A percentile compares a stretch with the other conserved stretches of the same genome.
Conservation (phyloP, 139 green algal species). For the Picochlorum sp. region DNA sequence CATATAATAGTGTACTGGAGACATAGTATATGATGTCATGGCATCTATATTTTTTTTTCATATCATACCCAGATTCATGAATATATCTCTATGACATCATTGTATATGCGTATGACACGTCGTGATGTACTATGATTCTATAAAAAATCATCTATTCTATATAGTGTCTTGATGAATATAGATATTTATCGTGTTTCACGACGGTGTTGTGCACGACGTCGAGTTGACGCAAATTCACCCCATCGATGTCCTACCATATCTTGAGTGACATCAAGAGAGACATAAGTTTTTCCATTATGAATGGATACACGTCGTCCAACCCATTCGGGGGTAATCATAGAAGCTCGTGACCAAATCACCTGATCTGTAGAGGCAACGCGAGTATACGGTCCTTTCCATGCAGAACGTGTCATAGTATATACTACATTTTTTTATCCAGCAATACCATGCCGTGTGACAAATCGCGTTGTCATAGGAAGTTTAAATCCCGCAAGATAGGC, state of each 20-base stretch:
- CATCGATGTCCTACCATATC: slow-evolving; percentile 40
- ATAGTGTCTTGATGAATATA: not conserved
- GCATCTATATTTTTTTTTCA: not conserved
- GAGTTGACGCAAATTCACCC: slow-evolving; percentile 37
- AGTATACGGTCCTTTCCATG: slow-evolving; percentile 25
- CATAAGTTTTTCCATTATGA: slow-evolving; percentile 32
- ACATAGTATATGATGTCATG: not conserved
- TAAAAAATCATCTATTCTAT: too few species aligned
- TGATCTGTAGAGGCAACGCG: slow-evolving; percentile 4
- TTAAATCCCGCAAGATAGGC: slow-evolving; percentile 25
- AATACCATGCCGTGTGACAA: slow-evolving; percentile 10
- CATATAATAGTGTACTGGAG: not conserved
- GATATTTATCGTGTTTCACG: slow-evolving; percentile 12
- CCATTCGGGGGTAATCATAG: slow-evolving; percentile 30
- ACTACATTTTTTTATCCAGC: slow-evolving; percentile 15
- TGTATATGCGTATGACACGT: not conserved
- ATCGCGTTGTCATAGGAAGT: slow-evolving; percentile 17
- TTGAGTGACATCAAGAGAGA: slow-evolving; percentile 21
- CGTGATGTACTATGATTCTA: too few species aligned
- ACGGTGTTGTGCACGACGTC: slow-evolving; percentile 19
- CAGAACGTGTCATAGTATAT: slow-evolving; percentile 7
- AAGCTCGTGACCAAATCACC: slow-evolving; percentile 28
- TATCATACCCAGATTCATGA: not conserved
- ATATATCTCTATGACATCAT: not conserved
- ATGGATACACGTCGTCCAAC: slow-evolving; percentile 14